Evolutionary conservation across 352 stramenopile genomes (phyloP).

Genomic region (Thraustochytrium striatum): DNA sequence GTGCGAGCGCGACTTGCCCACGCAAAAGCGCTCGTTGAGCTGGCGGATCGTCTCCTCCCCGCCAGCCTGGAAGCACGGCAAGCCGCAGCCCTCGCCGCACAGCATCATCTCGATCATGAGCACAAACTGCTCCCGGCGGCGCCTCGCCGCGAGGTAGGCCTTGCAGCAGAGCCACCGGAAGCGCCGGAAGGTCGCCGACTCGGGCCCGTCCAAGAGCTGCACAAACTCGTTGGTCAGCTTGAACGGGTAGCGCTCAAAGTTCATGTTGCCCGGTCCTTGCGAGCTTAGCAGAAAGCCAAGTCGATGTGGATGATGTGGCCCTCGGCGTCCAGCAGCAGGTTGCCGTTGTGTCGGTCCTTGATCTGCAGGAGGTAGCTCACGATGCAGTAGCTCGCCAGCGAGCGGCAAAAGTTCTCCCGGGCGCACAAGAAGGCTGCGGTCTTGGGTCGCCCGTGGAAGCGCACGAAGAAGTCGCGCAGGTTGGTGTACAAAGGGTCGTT

Average conservation of each 20-base stretch:
- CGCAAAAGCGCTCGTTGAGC: slow-evolving; percentile 81
- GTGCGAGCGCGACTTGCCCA: slow-evolving; percentile 73
- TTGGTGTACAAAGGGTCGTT: slow-evolving; percentile 31
- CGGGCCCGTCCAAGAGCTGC: slow-evolving; percentile 89
- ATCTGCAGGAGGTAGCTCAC: slow-evolving; percentile 97
- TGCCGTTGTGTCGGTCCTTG: slow-evolving; percentile 99
- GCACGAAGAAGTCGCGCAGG: slow-evolving; percentile 43
- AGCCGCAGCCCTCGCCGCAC: slow-evolving; percentile 66
- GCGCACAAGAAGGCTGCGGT: slow-evolving; percentile 56
- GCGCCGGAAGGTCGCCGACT: slow-evolving; percentile 81
- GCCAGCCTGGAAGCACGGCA: slow-evolving; percentile 74
- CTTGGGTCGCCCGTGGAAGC: slow-evolving; percentile 25
- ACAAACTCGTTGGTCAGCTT: slow-evolving; percentile 99
- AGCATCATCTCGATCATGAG: slow-evolving; percentile 82
- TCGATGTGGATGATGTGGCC: slow-evolving; percentile 99
- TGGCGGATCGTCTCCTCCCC: slow-evolving; percentile 67
- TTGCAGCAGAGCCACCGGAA: slow-evolving; percentile 91
- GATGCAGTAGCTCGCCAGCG: slow-evolving; percentile 94
- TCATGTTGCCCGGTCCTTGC: slow-evolving; percentile 85
- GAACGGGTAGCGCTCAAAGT: slow-evolving; percentile 97
- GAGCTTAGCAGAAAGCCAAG: slow-evolving; percentile 91
- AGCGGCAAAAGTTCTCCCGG: slow-evolving; percentile 91
- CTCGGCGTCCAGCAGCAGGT: slow-evolving; percentile 98
- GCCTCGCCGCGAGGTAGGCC: slow-evolving; percentile 86
- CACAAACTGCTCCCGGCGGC: slow-evolving; percentile 88